These are phyloP conservation scores for Castanospermum australe DNA, from an alignment of 306 rosid species.

Conservation along the genomic window DNA sequence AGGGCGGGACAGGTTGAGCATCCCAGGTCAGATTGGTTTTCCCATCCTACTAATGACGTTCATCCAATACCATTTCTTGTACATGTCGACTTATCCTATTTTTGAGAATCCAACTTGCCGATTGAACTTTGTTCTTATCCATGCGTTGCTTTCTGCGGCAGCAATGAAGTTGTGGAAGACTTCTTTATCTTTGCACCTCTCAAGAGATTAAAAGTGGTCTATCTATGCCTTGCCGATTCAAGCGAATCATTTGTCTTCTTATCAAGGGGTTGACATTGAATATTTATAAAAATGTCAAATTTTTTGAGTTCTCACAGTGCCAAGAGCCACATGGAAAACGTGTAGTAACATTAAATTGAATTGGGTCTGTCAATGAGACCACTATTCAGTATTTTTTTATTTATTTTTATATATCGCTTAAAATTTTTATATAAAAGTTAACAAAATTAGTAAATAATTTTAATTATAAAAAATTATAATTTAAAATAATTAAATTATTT, in stretches of 20 bases:
- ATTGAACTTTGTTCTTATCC: conserved; percentile 13
- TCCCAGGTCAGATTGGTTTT: no score
- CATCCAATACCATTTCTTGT: no score
- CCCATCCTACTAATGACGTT: no score
- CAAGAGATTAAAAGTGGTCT: not conserved
- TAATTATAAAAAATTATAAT: no score
- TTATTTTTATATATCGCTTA: no score
- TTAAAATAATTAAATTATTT: no score
- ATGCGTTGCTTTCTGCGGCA: conserved; percentile 1
- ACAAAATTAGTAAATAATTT: no score
- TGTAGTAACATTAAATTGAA: not conserved
- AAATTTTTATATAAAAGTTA: no score
- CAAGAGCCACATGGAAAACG: not conserved
- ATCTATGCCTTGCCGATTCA: not conserved
- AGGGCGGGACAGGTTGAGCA: no score
- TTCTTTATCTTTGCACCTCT: not conserved
- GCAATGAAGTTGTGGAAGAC: not conserved
- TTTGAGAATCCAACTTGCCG: not conserved
- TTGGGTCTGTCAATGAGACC: not conserved
- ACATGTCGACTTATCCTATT: no score
- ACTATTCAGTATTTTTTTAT: no score
- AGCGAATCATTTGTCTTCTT: not conserved
- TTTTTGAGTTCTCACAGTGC: not conserved
- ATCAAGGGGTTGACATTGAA: not conserved
- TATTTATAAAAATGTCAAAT: not conserved